A percentile compares a stretch with the other conserved stretches of the same genome.
These are phyloP conservation scores for Penicillium digitatum DNA, from an alignment of 2,329 filamentous ascomycete genomes.

Conservation along the genomic window DNA sequence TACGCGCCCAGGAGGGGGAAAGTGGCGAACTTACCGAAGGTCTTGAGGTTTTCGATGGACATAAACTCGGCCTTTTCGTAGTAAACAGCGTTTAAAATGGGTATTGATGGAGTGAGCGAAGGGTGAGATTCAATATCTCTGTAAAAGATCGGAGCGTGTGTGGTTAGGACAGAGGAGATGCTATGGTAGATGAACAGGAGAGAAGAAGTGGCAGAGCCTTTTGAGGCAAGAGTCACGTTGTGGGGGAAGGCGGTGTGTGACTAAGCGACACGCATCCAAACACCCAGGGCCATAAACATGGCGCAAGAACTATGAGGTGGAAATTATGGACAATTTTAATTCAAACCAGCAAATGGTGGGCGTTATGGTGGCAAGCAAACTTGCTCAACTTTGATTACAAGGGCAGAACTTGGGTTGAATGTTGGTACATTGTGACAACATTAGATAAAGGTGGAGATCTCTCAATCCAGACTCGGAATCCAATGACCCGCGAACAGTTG, in stretches of 20 bases:
- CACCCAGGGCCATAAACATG: not conserved
- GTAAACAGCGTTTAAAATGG: constrained; percentile 46
- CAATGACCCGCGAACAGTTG: not conserved
- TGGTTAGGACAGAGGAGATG: constrained; percentile 14
- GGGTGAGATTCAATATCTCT: constrained; percentile 36
- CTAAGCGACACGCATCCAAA: constrained; percentile 21
- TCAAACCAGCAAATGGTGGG: not conserved
- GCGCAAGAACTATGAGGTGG: not conserved
- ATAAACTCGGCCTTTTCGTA: constrained; percentile 78
- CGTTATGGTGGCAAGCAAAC: not conserved
- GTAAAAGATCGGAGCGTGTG: constrained; percentile 22
- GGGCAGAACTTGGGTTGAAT: constrained; percentile 4
- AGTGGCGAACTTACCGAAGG: constrained; percentile 68
- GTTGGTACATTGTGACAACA: constrained; percentile 12
- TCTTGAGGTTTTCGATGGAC: constrained; percentile 99
- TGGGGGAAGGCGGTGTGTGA: constrained; percentile 37
- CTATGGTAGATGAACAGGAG: constrained; percentile 30
- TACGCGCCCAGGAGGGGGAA: constrained; percentile 23
- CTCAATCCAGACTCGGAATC: not conserved
- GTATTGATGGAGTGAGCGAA: constrained; percentile 29
- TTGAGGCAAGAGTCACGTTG: constrained; percentile 32
- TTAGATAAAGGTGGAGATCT: not conserved
- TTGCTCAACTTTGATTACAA: constrained; percentile 4
- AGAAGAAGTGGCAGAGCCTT: constrained; percentile 34
- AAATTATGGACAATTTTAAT: not conserved